phyloP scores from a whole-genome alignment of 2,329 filamentous ascomycete genomes.

The Talaromyces albobiverticillius region DNA sequence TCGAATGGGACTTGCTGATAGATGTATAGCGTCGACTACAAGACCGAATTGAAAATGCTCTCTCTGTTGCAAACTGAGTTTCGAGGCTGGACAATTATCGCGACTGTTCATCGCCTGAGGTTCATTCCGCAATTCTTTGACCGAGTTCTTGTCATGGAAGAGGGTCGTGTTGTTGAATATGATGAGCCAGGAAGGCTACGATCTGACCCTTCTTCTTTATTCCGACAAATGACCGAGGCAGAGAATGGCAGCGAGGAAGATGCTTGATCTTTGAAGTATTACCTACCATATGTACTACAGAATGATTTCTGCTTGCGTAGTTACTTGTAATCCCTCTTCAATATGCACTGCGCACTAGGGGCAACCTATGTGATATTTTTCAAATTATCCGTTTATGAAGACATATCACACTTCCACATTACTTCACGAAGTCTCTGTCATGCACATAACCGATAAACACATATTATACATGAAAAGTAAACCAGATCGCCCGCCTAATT shows the following conservation, averaged over 20 bases:
- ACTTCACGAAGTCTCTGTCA: too few species aligned
- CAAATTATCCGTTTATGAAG: too few species aligned
- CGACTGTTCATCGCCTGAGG: constrained; percentile 55
- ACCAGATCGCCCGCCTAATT: background rate
- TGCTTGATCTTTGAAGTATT: too few species aligned
- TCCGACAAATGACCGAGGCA: background rate
- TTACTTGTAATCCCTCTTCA: too few species aligned
- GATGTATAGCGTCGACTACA: constrained; percentile 50
- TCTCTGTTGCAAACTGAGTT: constrained; percentile 54
- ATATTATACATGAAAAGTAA: background rate
- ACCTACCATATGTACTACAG: too few species aligned
- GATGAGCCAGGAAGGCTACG: constrained; percentile 37
- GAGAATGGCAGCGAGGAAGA: background rate
- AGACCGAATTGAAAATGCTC: constrained; percentile 58
- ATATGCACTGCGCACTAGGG: too few species aligned
- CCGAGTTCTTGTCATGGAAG: constrained; percentile 33
- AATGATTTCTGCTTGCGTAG: too few species aligned
- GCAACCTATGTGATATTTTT: too few species aligned
- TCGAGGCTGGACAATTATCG: constrained; percentile 56
- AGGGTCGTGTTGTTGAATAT: constrained; percentile 34
- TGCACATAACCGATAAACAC: too few species aligned
- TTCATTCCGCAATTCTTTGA: constrained; percentile 37
- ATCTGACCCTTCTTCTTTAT: constrained; percentile 2
- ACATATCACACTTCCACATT: too few species aligned
- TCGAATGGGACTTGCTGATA: background rate